These are phyloP conservation scores for Raffaelea albimanens DNA, from an alignment of 2,329 filamentous ascomycete species.

Conservation along the genomic window DNA sequence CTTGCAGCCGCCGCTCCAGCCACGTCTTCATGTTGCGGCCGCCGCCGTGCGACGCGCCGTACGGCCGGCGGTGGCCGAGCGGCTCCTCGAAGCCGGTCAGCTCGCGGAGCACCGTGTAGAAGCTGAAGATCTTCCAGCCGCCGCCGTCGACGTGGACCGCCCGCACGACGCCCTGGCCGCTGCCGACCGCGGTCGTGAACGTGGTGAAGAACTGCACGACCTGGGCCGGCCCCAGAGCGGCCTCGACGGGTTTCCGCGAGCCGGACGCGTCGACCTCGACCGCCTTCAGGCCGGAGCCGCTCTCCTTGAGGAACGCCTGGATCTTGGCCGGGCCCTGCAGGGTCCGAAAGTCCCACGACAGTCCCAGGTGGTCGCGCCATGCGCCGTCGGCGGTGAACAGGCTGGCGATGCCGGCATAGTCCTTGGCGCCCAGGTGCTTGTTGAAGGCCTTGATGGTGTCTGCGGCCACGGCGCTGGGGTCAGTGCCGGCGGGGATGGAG, in stretches of 20 bases:
- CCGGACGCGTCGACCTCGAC: conserved; percentile 35
- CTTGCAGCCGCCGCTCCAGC: conserved; percentile 40
- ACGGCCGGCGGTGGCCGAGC: conserved; percentile 34
- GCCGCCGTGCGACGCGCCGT: conserved; percentile 47
- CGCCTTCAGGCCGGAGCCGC: conserved; percentile 26
- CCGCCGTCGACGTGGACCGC: conserved; percentile 31
- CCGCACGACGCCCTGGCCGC: conserved; percentile 46
- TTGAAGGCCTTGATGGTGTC: conserved; percentile 31
- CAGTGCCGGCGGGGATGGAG: conserved; percentile 17
- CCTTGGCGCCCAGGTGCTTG: conserved; percentile 22
- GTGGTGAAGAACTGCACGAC: conserved; percentile 49
- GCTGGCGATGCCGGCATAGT: conserved; percentile 22
- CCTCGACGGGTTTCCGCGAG: conserved; percentile 40
- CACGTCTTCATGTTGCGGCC: conserved; percentile 48
- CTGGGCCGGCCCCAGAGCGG: conserved; percentile 31
- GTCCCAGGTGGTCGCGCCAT: conserved; percentile 49
- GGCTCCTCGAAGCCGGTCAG: conserved; percentile 45
- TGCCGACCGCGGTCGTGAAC: conserved; percentile 42
- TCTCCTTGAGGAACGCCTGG: conserved; percentile 24
- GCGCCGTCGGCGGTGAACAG: conserved; percentile 38
- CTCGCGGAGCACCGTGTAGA: conserved; percentile 50
- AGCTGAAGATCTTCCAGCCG: conserved; percentile 52
- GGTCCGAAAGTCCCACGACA: conserved; percentile 48
- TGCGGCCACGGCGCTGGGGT: conserved; percentile 28
- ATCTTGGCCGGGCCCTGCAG: conserved; percentile 33